Evolutionary conservation across 306 rosid genomes (phyloP).

Genomic region (Vigna reflexopilosa): DNA sequence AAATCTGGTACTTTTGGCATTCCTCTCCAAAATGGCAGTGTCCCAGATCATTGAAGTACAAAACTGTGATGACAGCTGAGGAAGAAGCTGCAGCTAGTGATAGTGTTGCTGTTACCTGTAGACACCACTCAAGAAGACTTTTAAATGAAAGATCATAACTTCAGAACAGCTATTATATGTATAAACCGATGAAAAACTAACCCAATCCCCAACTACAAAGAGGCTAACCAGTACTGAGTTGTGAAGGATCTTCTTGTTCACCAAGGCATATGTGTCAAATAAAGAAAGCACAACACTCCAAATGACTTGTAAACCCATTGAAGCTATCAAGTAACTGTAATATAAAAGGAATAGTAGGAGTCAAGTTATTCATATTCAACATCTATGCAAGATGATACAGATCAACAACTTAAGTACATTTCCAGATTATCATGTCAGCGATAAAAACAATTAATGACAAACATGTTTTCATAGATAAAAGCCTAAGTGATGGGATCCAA

Average conservation of each 20-base stretch:
- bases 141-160: constrained; percentile 19
- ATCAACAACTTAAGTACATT: not conserved
- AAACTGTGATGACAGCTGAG: constrained; percentile 74
- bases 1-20: constrained; percentile 75
- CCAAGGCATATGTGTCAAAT: constrained; percentile 75
- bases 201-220: constrained; percentile 95
- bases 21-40: constrained; percentile 66
- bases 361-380: not conserved
- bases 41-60: constrained; percentile 77
- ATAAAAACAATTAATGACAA: constrained; percentile 2
- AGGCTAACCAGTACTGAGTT: constrained; percentile 85
- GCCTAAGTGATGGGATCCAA: not conserved
- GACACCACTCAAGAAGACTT: constrained; percentile 15
- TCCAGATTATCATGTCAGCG: too few species aligned
- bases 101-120: constrained; percentile 80
- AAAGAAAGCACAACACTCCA: constrained; percentile 80
- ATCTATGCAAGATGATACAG: constrained; percentile 10
- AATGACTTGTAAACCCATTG: constrained; percentile 87
- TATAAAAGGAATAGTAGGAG: constrained; percentile 17
- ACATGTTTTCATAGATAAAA: not conserved
- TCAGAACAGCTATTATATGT: not conserved
- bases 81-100: constrained; percentile 92
- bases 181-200: constrained; percentile 41
- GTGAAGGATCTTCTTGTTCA: constrained; percentile 77
- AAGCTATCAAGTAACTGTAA: constrained; percentile 84